Base-by-base conservation (phyloP, 768 basidiomycete genomes). In the Amanita polypyramis region DNA sequence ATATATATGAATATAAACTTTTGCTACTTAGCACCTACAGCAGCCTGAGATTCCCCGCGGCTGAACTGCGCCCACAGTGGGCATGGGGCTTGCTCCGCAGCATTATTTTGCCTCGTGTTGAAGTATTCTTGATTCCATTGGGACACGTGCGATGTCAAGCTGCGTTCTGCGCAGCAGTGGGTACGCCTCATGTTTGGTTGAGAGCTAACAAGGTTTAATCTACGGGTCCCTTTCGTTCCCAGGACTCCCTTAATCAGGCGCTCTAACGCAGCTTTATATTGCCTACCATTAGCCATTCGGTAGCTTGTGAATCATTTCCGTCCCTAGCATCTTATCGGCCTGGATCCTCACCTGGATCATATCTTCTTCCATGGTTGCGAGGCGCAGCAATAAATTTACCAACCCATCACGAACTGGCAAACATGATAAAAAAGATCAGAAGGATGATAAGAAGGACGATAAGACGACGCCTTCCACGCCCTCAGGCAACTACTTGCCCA, bases 291-390 rank as follows among this genome's bases (percentile, higher is more conserved):
- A 25, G 27, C n/a, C 14, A 27, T 11, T 30, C 7, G 35, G 12
- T 37, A 9, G 34, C 7, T 21, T 23, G 44, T 45, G 44, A 34
- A 48, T 41, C 30, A 33, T 34, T 25, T 20, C 21, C 40, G 23
- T 29, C 37, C 21, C 14, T 14, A 34, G n/a, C 47, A 17, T 40
- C 35, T 33, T 47, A 38, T 40, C 46, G 14, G 29, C 25, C 34
- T 49, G 47, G 38, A 19, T 49, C 39, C 30, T 49, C 30, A 34
- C 29, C 12, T 23, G 47, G 30, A 49, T 42, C 38, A 9, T 34
- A 12, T 49, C 47, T 14, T 14, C 30, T 5, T 7, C 21, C 2
- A 19, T 49, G 4, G 40, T 42, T 12, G 35, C 32, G 47, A 10
- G n/a, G 20, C n/a, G 37, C 12, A 19, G 37, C 14, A 15, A 2